A percentile compares a stretch with the other conserved stretches of the same genome.
These are phyloP conservation scores for Colletotrichum falcatum DNA, from an alignment of 2,329 filamentous ascomycete species.

Conservation along the genomic window DNA sequence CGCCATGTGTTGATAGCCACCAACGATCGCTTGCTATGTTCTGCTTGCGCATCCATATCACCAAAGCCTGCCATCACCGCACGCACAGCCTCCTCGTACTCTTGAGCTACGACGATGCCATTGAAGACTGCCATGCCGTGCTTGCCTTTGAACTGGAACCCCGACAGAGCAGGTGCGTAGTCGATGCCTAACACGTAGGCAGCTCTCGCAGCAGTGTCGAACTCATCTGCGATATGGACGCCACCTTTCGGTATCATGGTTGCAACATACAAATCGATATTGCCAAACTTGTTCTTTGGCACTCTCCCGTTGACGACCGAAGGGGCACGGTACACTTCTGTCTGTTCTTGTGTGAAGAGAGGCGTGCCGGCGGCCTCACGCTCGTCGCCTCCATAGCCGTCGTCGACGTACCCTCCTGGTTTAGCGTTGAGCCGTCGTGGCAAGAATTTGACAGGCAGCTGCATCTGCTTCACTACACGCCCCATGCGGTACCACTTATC, in stretches of 20 bases:
- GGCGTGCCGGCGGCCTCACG: constrained; percentile 64
- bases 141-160: constrained; percentile 88
- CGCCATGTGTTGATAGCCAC: constrained; percentile 75
- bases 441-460: constrained; percentile 85
- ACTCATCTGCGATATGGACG: constrained; percentile 69
- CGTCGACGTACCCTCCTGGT: constrained; percentile 46
- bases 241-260: constrained; percentile 91
- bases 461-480: constrained; percentile 79
- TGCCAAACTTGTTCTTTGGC: constrained; percentile 93
- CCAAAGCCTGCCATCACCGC: constrained; percentile 76
- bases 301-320: constrained; percentile 80
- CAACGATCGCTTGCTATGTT: constrained; percentile 78
- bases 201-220: constrained; percentile 73
- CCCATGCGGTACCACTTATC: constrained; percentile 95
- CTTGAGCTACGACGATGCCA: constrained; percentile 80
- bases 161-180: constrained; percentile 89
- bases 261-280: constrained; percentile 92
- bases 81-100: constrained; percentile 78
- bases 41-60: constrained; percentile 72
- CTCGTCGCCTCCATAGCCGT: constrained; percentile 59
- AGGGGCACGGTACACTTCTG: constrained; percentile 79
- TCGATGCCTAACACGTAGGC: constrained; percentile 83
- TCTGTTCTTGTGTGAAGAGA: constrained; percentile 72
- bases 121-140: constrained; percentile 86
- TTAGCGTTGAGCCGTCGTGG: constrained; percentile 58